Conservation (phyloP, 345 rosid species). For the Hibiscus syriacus region DNA sequence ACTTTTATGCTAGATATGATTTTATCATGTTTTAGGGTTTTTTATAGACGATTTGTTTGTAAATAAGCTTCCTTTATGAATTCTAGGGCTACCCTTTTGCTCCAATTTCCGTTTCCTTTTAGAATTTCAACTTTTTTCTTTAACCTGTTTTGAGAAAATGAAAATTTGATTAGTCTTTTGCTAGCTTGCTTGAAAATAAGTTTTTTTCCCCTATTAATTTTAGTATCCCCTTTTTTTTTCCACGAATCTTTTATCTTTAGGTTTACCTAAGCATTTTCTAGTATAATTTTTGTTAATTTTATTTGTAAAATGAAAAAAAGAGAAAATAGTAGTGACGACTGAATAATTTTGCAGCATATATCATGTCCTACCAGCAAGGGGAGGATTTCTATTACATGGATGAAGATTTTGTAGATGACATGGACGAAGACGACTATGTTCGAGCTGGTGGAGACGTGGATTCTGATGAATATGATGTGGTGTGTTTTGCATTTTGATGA, state of each 20-base stretch:
- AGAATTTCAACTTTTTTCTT: no score
- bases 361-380: slow-evolving; percentile 24
- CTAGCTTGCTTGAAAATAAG: background rate
- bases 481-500: background rate
- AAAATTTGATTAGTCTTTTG: no score
- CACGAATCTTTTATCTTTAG: background rate
- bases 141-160: background rate
- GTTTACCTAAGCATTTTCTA: background rate
- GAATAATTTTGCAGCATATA: slow-evolving; percentile 6
- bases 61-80: background rate
- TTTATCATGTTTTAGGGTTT: background rate
- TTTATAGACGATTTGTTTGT: background rate
- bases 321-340: background rate
- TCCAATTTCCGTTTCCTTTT: background rate
- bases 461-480: slow-evolving; percentile 27
- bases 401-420: no score
- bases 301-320: no score
- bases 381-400: slow-evolving; percentile 24
- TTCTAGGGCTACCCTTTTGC: background rate
- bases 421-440: slow-evolving; percentile 20
- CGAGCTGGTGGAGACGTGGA: slow-evolving; percentile 18
- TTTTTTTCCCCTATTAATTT: background rate
- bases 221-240: background rate
- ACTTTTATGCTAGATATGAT: background rate
- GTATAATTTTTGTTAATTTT: background rate